Evolutionary conservation across 306 rosid species (phyloP).

Genomic region (Pyrus bretschneideri): DNA sequence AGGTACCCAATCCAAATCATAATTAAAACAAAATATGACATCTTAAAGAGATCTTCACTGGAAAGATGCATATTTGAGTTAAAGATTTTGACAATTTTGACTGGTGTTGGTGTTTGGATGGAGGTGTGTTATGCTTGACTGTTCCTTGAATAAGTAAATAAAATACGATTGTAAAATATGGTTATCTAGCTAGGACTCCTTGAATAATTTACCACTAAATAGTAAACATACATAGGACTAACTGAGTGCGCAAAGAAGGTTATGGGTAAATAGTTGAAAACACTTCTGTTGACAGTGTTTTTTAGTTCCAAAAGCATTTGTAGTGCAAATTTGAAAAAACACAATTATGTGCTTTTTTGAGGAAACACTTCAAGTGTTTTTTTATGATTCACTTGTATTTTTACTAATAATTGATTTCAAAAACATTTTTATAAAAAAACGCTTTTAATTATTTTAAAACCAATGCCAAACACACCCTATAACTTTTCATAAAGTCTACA

Average conservation of each 20-base stretch:
- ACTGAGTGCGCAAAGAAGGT: background rate
- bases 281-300: no score
- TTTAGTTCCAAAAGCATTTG: no score
- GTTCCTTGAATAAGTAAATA: background rate
- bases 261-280: no score
- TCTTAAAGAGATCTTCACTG: background rate
- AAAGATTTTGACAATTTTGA: background rate
- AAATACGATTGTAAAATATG: background rate
- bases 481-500: background rate
- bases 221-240: background rate
- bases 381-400: no score
- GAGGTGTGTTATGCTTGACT: background rate
- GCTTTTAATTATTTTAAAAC: no score
- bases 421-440: no score
- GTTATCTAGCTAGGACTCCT: background rate
- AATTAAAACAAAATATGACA: background rate
- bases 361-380: no score
- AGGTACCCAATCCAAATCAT: background rate
- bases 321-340: no score
- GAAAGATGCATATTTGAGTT: no score
- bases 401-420: no score
- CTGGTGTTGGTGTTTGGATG: background rate
- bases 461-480: no score
- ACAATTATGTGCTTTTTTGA: no score
- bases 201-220: background rate